These are phyloP conservation scores for Acer yangbiense DNA, from an alignment of 345 rosid genomes.

Conservation along the genomic window DNA sequence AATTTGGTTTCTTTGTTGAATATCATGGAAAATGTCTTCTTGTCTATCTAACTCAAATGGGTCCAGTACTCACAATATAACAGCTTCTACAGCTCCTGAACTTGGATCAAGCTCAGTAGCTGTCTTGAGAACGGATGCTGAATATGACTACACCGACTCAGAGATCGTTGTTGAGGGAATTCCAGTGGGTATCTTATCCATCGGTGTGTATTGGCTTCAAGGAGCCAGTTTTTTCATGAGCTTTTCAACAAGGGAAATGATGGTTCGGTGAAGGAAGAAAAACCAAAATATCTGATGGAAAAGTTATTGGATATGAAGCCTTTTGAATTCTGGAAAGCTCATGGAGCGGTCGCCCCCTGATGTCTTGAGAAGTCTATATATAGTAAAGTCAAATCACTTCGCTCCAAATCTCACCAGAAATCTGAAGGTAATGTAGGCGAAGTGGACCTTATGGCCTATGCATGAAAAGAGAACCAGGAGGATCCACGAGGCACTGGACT, in stretches of 20 bases:
- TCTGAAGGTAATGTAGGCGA: constrained; percentile 1
- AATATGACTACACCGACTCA: constrained; percentile 32
- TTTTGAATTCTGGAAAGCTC: constrained; percentile 47
- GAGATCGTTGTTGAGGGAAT: constrained; percentile 40
- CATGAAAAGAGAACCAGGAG: constrained; percentile 34
- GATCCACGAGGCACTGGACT: constrained; percentile 48
- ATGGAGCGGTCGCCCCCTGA: constrained; percentile 16
- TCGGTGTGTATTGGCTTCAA: constrained; percentile 49
- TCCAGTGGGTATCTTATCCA: constrained; percentile 35
- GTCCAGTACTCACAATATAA: constrained; percentile 4
- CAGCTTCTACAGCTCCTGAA: constrained; percentile 16
- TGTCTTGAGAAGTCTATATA: constrained; percentile 12
- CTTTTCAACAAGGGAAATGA: constrained; percentile 30
- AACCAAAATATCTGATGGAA: constrained; percentile 37
- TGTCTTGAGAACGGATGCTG: neutral
- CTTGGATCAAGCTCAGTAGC: constrained; percentile 23
- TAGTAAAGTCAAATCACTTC: constrained; percentile 22
- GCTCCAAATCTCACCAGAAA: constrained; percentile 12
- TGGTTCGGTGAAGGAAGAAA: constrained; percentile 16
- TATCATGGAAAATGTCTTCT: neutral
- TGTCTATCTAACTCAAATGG: constrained; percentile 27
- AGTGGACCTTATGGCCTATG: too few relatives aligned
- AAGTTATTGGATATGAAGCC: constrained; percentile 44
- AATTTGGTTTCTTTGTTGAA: too few relatives aligned
- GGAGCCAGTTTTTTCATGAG: neutral